Evolutionary conservation across 2,329 filamentous ascomycete genomes (phyloP), one percentile per base, ranked within the genome.

Genomic region (Aspergillus sp.): DNA sequence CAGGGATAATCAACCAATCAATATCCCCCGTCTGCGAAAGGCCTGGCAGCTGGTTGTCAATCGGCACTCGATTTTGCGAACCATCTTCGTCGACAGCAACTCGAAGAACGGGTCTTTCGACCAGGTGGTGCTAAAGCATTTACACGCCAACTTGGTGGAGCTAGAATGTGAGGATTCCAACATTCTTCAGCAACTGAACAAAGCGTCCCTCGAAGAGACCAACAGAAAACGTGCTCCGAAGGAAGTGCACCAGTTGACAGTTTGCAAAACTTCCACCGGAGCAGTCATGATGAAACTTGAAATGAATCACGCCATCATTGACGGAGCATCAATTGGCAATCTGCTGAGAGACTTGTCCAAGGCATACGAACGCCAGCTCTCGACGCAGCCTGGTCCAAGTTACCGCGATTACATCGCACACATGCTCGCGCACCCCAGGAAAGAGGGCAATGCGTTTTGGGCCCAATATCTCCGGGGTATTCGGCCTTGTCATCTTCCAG

Each of bases 371-470:
- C 58, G 67, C 23, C 66, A 66, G 28, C 69, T 77, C 4, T 47
- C 68, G 7, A 64, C 71, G 3, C 68, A 62, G 2, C 34, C 64
- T 13, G 73, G 74, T 2, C 74, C 76, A 11, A 64, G 60, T 5
- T 78, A 75, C 62, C 73, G 73, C 49, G 71, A 77, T 1, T 79
- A 78, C 52, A 77, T 79, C 57, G 68, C 69, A n/a, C 72, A 72
- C 49, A 69, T 75, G 30, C 67, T 67, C 54, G 68, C 64, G 1
- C 68, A 71, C 22, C 68, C 69, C 45, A 68, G 69, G 15, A 61
- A 59, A n/a, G 63, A 69, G 5, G 71, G 72, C 5, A 51, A 76
- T 22, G 55, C 53, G 1, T 74, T 77, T 64, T 79, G 77, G 77
- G 74, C 71, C 43, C 47, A 61, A 19, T 77, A 78, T 60, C 65